Evolutionary conservation across 306 rosid genomes (phyloP).

Genomic region (Gillenia trifoliata): DNA sequence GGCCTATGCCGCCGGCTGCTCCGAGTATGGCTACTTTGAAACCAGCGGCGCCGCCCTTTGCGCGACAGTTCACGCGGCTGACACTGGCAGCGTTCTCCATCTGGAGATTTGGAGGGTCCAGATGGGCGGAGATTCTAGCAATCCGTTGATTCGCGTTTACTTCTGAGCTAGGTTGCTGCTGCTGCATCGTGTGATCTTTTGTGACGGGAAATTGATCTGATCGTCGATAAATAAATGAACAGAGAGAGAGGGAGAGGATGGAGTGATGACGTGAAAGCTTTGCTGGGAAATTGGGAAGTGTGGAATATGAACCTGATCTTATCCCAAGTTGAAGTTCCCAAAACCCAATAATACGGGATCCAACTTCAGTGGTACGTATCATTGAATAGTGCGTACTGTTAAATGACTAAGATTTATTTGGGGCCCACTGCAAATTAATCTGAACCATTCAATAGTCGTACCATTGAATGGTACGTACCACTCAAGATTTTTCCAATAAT

Average conservation of each 20-base stretch:
- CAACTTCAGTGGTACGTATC: too few species aligned
- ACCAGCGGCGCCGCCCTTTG: conserved; percentile 90
- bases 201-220: background rate
- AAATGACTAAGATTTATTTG: too few species aligned
- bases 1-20: conserved; percentile 98
- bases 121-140: conserved; percentile 59
- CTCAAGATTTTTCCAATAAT: too few species aligned
- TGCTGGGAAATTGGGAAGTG: conserved; percentile 30
- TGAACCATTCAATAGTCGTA: too few species aligned
- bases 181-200: conserved; percentile 18
- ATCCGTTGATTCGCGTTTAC: conserved; percentile 40
- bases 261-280: conserved; percentile 21
- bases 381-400: too few species aligned
- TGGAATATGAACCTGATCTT: conserved; percentile 13
- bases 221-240: background rate
- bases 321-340: conserved; percentile 1
- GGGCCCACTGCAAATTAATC: too few species aligned
- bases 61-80: conserved; percentile 54
- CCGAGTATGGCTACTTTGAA: conserved; percentile 89
- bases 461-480: too few species aligned
- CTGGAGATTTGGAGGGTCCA: conserved; percentile 48
- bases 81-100: conserved; percentile 37
- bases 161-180: conserved; percentile 36
- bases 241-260: background rate
- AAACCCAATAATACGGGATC: background rate